phyloP scores from a whole-genome alignment of 371 early-diverging fungal genomes.

The Polyrhizophydium stewartii region DNA sequence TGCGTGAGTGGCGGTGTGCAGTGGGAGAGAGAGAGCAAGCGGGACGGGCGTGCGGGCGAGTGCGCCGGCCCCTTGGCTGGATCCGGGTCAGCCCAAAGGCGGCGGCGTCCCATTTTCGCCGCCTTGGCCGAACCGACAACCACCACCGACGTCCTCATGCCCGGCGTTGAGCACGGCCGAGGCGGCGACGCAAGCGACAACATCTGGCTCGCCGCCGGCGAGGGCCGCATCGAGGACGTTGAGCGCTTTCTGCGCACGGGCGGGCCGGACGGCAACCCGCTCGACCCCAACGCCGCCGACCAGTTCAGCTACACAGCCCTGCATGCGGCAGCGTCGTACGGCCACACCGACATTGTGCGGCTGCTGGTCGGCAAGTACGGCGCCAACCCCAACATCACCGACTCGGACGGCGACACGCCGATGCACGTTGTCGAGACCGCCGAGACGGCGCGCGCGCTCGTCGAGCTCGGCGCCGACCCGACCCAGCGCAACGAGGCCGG shows the following conservation, averaged over 20 bases:
- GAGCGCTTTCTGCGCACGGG: conserved; percentile 16
- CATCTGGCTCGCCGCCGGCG: conserved; percentile 32
- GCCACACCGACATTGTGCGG: conserved; percentile 51
- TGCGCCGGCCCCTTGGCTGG: too few relatives aligned
- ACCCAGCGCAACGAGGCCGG: conserved; percentile 59
- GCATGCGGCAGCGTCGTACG: conserved; percentile 68
- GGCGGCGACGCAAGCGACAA: conserved; percentile 7
- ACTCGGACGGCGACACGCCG: conserved; percentile 82
- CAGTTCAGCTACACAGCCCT: conserved; percentile 67
- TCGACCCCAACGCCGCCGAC: conserved; percentile 56
- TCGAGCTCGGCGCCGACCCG: conserved; percentile 72
- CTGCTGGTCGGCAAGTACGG: conserved; percentile 45
- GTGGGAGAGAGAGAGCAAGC: too few relatives aligned
- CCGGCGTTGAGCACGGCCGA: neutral
- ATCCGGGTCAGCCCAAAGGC: too few relatives aligned
- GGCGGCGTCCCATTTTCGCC: too few relatives aligned
- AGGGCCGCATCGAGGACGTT: conserved; percentile 20
- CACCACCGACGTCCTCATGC: neutral
- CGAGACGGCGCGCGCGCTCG: conserved; percentile 63
- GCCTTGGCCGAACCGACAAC: too few relatives aligned
- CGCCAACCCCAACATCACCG: conserved; percentile 65
- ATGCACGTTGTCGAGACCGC: conserved; percentile 75
- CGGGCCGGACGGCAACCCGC: conserved; percentile 9
- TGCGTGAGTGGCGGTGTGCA: too few relatives aligned
- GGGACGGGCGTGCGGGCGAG: too few relatives aligned